Base-by-base conservation (phyloP, 371 early-diverging fungal species). In the Saksenaea vasiformis region DNA sequence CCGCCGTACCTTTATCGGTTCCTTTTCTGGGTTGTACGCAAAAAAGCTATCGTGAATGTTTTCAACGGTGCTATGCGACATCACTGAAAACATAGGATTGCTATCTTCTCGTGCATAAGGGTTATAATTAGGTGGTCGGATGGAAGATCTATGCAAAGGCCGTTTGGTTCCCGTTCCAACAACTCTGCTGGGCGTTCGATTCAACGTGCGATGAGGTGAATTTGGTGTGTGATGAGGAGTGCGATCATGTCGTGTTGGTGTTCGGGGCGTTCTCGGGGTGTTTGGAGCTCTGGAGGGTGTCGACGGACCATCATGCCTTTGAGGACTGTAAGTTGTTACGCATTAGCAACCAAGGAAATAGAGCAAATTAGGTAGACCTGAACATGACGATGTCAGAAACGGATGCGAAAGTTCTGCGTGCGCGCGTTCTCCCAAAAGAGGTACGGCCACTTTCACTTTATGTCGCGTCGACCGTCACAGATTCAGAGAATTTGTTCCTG, bases 11-110 rank as follows among this genome's bases (percentile, higher is more conserved):
- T 70, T 70, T 41, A 66, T 70, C 41, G 66, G 70, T 47, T 70
- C 70, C 51, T 66, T 66, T 62, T 70, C 70, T 26, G 70, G 70
- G 41, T 70, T 70, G 41, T 70, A 70, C 0, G 63, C 64, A 47
- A 70, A 38, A 54, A 70, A 70, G 26, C 59, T 58, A 34, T 67
- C 56, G 58, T 62, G 55, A 28, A 39, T 66, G 31, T 47, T 53
- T 41, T 36, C 34, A 27, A 26, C 14, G n/a, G 24, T 56, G 36
- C 22, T 55, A 47, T 28, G 36, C 22, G 51, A 47, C 51, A 47
- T 19, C 10, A 47, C 51, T 4, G 51, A 47, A 22, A 47, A 47
- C 24, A 22, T 22, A 10, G 51, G 51, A 22, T 17, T 17, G 22
- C 11, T 28, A 53, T 27, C 28, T 51, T 68, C 66, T 53, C n/a